Evolutionary conservation across 257 asterid species (phyloP), one percentile per base, ranked within the genome.

Genomic region (Solanum ossicruentum): DNA sequence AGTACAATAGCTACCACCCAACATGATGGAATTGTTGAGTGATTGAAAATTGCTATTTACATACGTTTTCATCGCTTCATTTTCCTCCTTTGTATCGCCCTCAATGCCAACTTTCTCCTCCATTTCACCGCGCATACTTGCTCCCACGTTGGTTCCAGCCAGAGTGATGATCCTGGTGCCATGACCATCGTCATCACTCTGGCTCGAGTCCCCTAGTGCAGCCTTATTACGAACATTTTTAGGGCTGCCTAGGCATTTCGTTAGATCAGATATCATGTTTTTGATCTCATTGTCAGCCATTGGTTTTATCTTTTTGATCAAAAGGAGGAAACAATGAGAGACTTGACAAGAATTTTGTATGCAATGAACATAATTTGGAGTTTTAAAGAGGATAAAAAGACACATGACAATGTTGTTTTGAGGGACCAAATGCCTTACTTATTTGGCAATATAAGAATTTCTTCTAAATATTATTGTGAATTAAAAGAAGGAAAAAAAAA

Each of bases 1-100:
- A 10, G 95, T 90, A 21, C 86, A 69, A 84, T 95, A 94, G 85
- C 90, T 89, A 10, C 98, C 97, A 2, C 93, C 98, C 7, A 96
- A 21, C 97, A 96, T 96, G 86, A 96, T 92, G 1, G 99, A 96
- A 63, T 96, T 96, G 91, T 96, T 96, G 84, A 95, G 84, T 55
- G 98, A 94, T 73, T 96, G 99, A 84, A 95, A 95, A 86, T 95
- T 96, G 90, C 92, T 96, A 80, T 95, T 96, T 23, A 94, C 93
- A 11, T 87, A 95, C 0, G 97, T 89, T 39, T 91, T 85, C 54
- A 90, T 23, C 71, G 88, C 94, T 7, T 94, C 97, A 17, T 87
- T 71, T 39, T 90, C 95, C 60, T 3, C 43, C 43, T 18, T 7
- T n/a, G 43, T 0, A 3, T 85, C 36, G 18, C 83, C 92, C 20